Base-by-base conservation (phyloP, 257 asterid species). In the Solanum etuberosum region DNA sequence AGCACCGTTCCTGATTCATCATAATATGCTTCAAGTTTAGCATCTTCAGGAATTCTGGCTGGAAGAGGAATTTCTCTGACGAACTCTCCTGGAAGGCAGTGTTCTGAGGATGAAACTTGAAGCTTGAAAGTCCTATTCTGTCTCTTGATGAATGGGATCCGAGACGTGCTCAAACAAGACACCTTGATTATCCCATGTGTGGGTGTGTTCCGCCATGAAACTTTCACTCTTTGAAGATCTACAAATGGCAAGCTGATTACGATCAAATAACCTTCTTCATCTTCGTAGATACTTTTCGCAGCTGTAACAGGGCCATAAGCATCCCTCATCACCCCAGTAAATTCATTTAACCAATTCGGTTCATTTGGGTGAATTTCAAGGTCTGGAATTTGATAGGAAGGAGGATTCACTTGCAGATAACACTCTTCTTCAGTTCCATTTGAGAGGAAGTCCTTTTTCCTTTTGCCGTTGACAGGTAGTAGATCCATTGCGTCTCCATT, bases 11-110 rank as follows among this genome's bases (percentile, higher is more conserved):
- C 99, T 25, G 94, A 91, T 34, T 95, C 98, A 63, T 96, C 98
- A 46, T 91, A 95, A 73, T 95, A 95, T 0, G 99, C 98, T 90
- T 96, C 98, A 9, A 95, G 93, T 29, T 92, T 93, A 15, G 98
- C 99, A 48, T 94, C 98, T 91, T 96, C 98, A 10, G 99, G 99
- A 11, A 96, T 96, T 10, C 99, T 93, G 68, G 98, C 92, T 3
- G 97, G 90, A 23, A 96, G 98, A 21, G 93, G 94, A 27, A 96
- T 93, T 86, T 95, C 99, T 82, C 99, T 83, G 4, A 96, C 91
- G 37, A 96, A 96, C 83, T 96, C 99, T 27, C 99, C 99, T 0
- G 98, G 95, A 2, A 96, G 99, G 88, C 99, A 95, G 90, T 96
- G 99, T 88, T 96, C 99, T 0, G 98, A 89, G 35, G 94, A 90